Evolutionary conservation across 2,329 filamentous ascomycete genomes (phyloP), one percentile per base, ranked within the genome.

Genomic region (Aureobasidium uvarum): DNA sequence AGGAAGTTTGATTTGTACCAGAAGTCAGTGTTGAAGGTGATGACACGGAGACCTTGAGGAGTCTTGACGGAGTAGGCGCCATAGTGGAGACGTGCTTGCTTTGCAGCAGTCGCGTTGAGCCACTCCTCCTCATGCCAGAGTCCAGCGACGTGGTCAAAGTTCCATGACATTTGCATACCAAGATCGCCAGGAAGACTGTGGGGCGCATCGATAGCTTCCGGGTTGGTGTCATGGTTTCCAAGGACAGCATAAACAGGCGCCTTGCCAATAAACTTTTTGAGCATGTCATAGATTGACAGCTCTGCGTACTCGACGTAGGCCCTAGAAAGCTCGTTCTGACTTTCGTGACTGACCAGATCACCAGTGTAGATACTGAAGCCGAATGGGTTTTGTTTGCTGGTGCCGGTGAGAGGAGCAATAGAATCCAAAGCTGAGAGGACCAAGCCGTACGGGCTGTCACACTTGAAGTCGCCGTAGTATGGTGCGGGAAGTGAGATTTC

Each of bases 391-490:
- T 77, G 68, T 28, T 72, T 71, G 3, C 79, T 80, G 10, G 84
- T 86, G 4, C 84, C 84, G 1, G 84, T 86, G 70, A 86, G 71
- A 7, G 84, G 80, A 1, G 78, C 81, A 45, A 86, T 80, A 1
- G 84, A 81, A 71, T 86, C 80, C 18, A 86, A 72, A 20, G 83
- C 84, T 10, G 84, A 82, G 6, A 85, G 75, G 13, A 79, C 82
- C 7, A 87, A 77, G 62, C 83, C 84, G 68, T 85, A 86, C 1
- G 84, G 84, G 8, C 83, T 83, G 70, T 86, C 85, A 69, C 85
- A 86, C 20, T 77, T 76, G 72, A 81, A 86, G 25, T 80, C 77
- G 3, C 84, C 85, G 70, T 83, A 86, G 0, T 83, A 73, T 2
- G 83, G 80, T 10, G 85, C 83, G 3, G 83, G 78, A 51, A 83